Percentiles rank a stretch among this genome's conserved stretches.
These are phyloP conservation scores for Tetrahymena elliotti DNA, from an alignment of 73 alveolate species.

Conservation along the genomic window DNA sequence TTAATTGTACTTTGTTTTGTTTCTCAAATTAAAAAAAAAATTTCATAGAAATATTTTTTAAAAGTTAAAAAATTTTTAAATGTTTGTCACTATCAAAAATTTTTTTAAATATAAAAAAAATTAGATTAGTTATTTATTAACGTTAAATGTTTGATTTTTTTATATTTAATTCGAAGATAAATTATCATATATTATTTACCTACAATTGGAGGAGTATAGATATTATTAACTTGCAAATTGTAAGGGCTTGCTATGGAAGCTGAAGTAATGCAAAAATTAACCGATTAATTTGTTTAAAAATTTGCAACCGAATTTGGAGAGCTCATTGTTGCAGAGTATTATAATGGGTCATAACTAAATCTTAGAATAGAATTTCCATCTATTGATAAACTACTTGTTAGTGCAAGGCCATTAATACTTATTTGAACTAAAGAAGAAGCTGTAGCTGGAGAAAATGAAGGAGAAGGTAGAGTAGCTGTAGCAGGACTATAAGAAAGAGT, in stretches of 20 bases:
- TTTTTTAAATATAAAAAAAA: no score
- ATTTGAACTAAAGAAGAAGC: background rate
- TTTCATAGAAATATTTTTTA: no score
- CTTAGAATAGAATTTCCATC: background rate
- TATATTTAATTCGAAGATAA: no score
- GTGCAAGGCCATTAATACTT: background rate
- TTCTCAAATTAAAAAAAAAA: no score
- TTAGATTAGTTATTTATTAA: no score
- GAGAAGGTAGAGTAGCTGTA: background rate
- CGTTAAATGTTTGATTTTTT: no score
- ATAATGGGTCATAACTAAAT: background rate
- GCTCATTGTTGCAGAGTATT: background rate
- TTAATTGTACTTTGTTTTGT: no score
- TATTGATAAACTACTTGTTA: background rate
- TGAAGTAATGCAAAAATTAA: background rate
- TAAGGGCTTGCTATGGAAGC: background rate
- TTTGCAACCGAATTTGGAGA: background rate
- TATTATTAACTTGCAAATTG: background rate
- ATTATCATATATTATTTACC: background rate
- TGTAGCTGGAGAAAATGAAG: background rate
- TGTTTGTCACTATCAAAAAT: no score
- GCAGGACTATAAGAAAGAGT: background rate
- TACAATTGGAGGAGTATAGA: background rate
- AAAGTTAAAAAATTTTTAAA: no score
- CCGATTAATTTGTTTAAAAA: background rate